Conservation (phyloP, 2,329 filamentous ascomycete genomes). For the Pseudocercospora eumusae region DNA sequence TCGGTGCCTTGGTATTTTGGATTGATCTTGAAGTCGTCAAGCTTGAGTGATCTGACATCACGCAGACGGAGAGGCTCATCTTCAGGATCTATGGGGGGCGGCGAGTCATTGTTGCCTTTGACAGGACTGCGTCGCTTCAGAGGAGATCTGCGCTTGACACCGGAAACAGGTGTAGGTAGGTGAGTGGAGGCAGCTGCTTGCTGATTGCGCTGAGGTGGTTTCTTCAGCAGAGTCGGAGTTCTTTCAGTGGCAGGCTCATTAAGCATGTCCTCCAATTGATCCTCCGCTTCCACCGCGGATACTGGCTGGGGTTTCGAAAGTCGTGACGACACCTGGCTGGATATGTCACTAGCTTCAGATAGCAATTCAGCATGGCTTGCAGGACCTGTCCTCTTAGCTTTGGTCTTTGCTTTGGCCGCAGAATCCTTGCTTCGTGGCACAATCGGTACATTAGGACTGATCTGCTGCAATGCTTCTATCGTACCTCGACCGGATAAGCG, state of each 20-base stretch:
- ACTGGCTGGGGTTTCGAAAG: conserved; percentile 9
- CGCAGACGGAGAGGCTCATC: conserved; percentile 58
- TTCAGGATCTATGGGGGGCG: conserved; percentile 34
- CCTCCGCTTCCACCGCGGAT: conserved; percentile 16
- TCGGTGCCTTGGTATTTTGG: conserved; percentile 69
- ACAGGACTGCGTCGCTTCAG: conserved; percentile 14
- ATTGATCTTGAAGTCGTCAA: conserved; percentile 82
- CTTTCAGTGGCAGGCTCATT: conserved; percentile 21
- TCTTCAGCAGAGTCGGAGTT: conserved; percentile 15
- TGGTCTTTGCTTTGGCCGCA: conserved; percentile 11
- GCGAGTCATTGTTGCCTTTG: conserved; percentile 25
- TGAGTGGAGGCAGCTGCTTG: conserved; percentile 8
- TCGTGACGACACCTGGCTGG: conserved; percentile 22
- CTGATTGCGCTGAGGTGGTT: background rate
- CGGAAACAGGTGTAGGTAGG: conserved; percentile 14
- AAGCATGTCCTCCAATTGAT: conserved; percentile 32
- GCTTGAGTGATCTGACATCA: conserved; percentile 58
- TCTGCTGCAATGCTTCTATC: conserved; percentile 20
- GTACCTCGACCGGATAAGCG: conserved; percentile 1
- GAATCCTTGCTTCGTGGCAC: background rate
- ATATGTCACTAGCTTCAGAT: conserved; percentile 36
- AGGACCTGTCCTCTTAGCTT: conserved; percentile 20
- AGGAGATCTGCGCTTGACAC: conserved; percentile 8
- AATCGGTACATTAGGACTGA: conserved; percentile 30
- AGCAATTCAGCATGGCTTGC: conserved; percentile 30